phyloP scores from a whole-genome alignment of 1,284 basidiomycete species.

The Malassezia restricta region DNA sequence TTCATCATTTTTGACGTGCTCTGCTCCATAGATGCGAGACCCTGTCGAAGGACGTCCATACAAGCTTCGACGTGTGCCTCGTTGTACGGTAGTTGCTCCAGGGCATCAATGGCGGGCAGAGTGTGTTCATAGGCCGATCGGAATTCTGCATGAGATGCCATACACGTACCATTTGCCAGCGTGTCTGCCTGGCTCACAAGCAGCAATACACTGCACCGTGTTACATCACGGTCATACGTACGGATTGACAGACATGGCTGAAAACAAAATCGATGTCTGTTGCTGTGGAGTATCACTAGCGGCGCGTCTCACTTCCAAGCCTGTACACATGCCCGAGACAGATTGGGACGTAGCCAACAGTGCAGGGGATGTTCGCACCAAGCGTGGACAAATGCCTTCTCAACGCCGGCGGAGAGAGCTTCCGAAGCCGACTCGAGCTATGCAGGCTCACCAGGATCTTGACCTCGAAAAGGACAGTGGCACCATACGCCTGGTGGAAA shows the following conservation, averaged over 20 bases:
- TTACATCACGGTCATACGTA: background rate
- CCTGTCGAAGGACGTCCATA: conserved; percentile 10
- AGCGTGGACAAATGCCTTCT: conserved; percentile 17
- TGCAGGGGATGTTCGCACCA: too few relatives aligned
- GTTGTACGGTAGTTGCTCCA: conserved; percentile 2
- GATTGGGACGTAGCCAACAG: background rate
- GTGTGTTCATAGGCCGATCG: conserved; percentile 1
- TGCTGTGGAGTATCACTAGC: background rate
- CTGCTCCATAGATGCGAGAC: conserved; percentile 14
- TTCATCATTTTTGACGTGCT: conserved; percentile 15
- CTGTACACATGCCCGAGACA: background rate
- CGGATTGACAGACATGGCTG: conserved; percentile 11
- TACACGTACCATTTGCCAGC: conserved; percentile 8
- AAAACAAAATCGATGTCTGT: background rate
- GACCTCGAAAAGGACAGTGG: conserved; percentile 33
- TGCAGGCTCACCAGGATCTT: conserved; percentile 30
- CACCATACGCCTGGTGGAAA: conserved; percentile 40
- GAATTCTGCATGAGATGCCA: conserved; percentile 8
- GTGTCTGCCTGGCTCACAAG: conserved; percentile 13
- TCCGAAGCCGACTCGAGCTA: conserved; percentile 32
- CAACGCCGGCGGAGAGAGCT: conserved; percentile 24
- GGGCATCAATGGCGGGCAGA: conserved; percentile 5
- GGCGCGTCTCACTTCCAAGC: too few relatives aligned
- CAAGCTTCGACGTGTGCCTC: conserved; percentile 4
- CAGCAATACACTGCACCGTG: conserved; percentile 9